These are phyloP conservation scores for Coffea humblotiana DNA, from an alignment of 305 asterid species.

Conservation along the genomic window DNA sequence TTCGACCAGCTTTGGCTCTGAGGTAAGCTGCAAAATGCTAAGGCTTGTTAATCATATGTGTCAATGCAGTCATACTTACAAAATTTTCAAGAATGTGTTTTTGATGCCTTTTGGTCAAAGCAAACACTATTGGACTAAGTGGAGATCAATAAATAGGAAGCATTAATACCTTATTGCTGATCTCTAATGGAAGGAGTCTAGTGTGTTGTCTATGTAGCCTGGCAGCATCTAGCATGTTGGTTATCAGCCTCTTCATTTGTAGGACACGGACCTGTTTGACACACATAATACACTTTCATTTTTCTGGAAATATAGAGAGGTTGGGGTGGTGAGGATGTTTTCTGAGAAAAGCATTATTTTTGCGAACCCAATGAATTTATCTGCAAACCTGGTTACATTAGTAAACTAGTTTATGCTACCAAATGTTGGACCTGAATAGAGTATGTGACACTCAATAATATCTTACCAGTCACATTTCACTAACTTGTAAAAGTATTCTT, in stretches of 20 bases:
- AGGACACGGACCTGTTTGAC: not conserved
- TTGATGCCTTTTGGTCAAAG: not conserved
- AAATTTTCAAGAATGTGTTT: not conserved
- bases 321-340: not conserved
- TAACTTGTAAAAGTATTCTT: not conserved
- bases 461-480: not conserved
- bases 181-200: not conserved
- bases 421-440: not conserved
- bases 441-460: not conserved
- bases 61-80: not conserved
- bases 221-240: not conserved
- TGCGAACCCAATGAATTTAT: not conserved
- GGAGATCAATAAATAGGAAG: not conserved
- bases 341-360: not conserved
- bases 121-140: not conserved
- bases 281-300: not conserved
- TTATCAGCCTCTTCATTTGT: not conserved
- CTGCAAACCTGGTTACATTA: not conserved
- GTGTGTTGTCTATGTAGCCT: not conserved
- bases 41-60: not conserved
- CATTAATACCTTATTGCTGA: not conserved
- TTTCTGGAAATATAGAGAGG: not conserved
- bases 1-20: conserved; percentile 38
- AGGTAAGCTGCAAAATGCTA: conserved; percentile 39
- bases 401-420: not conserved